A percentile compares a stretch with the other conserved stretches of the same genome.
Evolutionary conservation across 176 grass and related monocot species (phyloP).

Genomic region (Juncus inflexus): DNA sequence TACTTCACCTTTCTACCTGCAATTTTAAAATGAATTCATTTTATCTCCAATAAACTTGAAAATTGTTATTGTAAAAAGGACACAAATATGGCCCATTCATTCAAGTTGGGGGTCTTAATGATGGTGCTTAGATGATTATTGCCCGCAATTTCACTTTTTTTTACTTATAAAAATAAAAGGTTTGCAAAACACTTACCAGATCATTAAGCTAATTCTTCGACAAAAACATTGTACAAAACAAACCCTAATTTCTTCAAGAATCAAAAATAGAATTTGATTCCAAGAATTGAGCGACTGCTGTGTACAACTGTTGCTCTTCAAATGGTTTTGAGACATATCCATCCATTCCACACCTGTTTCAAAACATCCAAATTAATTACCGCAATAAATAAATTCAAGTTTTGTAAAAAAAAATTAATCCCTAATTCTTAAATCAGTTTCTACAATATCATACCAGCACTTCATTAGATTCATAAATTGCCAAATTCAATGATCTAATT

Average conservation of each 20-base stretch:
- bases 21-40: conserved; percentile 11
- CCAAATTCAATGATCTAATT: too few relatives aligned
- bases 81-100: too few relatives aligned
- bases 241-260: conserved; percentile 1
- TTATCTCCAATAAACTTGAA: not conserved
- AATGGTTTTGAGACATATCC: conserved; percentile 78
- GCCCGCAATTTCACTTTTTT: too few relatives aligned
- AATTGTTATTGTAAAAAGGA: not conserved
- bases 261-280: conserved; percentile 27
- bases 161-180: too few relatives aligned
- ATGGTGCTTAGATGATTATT: too few relatives aligned
- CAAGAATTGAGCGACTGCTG: conserved; percentile 62
- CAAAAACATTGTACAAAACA: conserved; percentile 1
- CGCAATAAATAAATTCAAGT: too few relatives aligned
- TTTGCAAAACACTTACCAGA: conserved; percentile 7
- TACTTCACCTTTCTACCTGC: not conserved
- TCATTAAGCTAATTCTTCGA: not conserved
- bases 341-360: conserved; percentile 54
- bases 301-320: conserved; percentile 65
- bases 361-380: too few relatives aligned
- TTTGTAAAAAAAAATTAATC: too few relatives aligned
- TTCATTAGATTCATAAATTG: too few relatives aligned
- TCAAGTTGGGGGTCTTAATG: too few relatives aligned
- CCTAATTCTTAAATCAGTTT: too few relatives aligned
- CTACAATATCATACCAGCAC: too few relatives aligned